Base-by-base conservation (phyloP, 75 land plant species). In the Larix kaempferi region DNA sequence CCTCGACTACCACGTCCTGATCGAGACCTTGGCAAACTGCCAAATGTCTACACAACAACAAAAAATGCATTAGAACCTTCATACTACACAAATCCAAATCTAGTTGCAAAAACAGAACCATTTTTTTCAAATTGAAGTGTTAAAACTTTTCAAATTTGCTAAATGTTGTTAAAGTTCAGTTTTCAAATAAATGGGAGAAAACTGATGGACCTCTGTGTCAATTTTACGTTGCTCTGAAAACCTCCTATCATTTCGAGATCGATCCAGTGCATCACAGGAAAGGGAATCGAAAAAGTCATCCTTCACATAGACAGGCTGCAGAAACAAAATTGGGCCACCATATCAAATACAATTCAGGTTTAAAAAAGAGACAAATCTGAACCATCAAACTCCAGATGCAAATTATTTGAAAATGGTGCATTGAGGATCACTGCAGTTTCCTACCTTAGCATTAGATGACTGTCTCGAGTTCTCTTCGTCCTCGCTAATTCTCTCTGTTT, bases 251-350 rank as follows among this genome's bases (percentile, higher is more conserved):
- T 80, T 76, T 12, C 84, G 82, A 0, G 85, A 74, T 39, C 76
- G 83, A 76, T 89, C 87, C 54, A 88, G 82, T 7, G 91, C 80
- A 82, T 93, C 88, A 74, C 89, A 91, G 16, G 98, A 95, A 16
- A 95, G 90, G 6, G 89, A 62, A 82, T 96, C 99, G 73, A 96
- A 96, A 79, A 96, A 96, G 80, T 96, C 94, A 79, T 95, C 94
- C 85, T 91, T 95, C 6, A 84, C 86, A 79, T 95, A 93, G 27
- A 86, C 81, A 77, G 91, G 80, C 95, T 95, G 87, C 69, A 76
- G 41, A 49, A 78, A 58, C 72, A 27, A 21, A n/a, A 58, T 19
- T 4, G 59, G 19, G 6, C n/a, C 21, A 19, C 19, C 59, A 58
- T 58, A 14, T 58, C 12, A 3, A 58, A 19, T 58, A 21, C 4